Evolutionary conservation across 176 grass and related monocot species (phyloP).

Genomic region (Hordeum vulgare): DNA sequence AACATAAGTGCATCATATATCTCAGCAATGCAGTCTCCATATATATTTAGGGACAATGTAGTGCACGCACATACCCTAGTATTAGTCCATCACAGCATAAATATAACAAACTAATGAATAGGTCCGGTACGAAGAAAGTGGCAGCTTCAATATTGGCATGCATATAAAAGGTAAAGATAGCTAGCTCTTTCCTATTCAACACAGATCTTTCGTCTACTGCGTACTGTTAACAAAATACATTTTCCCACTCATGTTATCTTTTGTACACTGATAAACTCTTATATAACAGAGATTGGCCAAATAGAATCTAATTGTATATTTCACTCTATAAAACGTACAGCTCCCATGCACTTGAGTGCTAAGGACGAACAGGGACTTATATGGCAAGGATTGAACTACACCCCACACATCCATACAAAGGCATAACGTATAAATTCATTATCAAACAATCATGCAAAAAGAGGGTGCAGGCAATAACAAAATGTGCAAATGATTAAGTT

Average conservation of each 20-base stretch:
- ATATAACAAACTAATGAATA: background rate
- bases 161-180: background rate
- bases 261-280: background rate
- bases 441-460: background rate
- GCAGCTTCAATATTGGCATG: background rate
- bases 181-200: background rate
- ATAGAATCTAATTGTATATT: background rate
- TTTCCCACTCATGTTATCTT: background rate
- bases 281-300: background rate
- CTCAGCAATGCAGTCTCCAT: background rate
- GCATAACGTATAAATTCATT: background rate
- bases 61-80: background rate
- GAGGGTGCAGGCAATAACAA: slow-evolving; percentile 19
- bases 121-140: background rate
- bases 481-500: slow-evolving; percentile 17
- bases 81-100: background rate
- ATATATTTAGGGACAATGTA: background rate
- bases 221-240: background rate
- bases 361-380: background rate
- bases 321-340: background rate
- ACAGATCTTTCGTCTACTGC: background rate
- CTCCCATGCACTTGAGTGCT: background rate
- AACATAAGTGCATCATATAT: background rate
- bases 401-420: background rate
- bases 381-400: background rate